These are phyloP conservation scores for Mycena latifolia DNA, from an alignment of 768 basidiomycete species.

Conservation along the genomic window DNA sequence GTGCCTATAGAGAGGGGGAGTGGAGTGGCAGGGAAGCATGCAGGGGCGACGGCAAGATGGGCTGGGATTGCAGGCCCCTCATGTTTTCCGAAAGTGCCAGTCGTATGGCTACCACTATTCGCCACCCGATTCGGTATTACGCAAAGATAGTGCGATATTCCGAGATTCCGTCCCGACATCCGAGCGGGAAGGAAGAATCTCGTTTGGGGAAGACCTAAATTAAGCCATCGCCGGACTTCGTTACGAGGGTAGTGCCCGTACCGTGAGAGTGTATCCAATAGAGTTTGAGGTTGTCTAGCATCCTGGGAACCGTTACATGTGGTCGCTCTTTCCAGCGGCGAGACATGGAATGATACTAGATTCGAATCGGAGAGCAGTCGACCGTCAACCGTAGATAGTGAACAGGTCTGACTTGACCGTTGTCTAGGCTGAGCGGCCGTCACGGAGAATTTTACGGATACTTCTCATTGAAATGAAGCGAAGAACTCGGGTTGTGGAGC, in stretches of 20 bases:
- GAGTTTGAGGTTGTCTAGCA: background rate
- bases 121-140: background rate
- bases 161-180: slow-evolving; percentile 15
- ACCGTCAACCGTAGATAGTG: background rate
- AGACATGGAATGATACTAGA: background rate
- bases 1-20: background rate
- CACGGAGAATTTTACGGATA: background rate
- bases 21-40: slow-evolving; percentile 9
- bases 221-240: background rate
- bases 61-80: background rate
- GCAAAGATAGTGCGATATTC: slow-evolving; percentile 30
- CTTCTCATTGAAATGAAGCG: background rate
- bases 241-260: background rate
- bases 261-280: background rate
- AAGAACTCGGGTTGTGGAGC: background rate
- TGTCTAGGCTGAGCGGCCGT: background rate
- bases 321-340: background rate
- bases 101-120: background rate
- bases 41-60: background rate
- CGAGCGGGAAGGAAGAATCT: slow-evolving; percentile 3
- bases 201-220: slow-evolving; percentile 2
- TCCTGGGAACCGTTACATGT: slow-evolving; percentile 7
- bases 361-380: background rate
- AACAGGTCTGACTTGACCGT: too few relatives aligned
- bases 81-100: background rate